Evolutionary conservation across 179 eudicot genomes (phyloP), one percentile per base, ranked within the genome.

Genomic region (Corrigiola litoralis): DNA sequence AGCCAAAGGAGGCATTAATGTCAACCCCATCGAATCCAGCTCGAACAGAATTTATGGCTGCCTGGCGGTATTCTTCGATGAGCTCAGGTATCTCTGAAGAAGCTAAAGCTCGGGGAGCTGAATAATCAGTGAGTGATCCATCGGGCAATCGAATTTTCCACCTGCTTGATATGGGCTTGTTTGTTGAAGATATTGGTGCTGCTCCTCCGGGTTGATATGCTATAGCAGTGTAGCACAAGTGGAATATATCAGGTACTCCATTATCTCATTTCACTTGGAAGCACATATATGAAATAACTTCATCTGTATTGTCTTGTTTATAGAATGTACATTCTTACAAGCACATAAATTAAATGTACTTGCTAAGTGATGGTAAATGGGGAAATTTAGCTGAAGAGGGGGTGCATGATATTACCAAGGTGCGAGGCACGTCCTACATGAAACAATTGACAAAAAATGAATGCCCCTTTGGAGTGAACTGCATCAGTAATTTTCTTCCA

Each of bases 11-110:
- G 37, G 78, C 91, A 25, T 91, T 89, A 68, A 88, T 72, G 74
- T 91, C 96, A 65, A 86, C 74, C 1, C 96, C 96, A 64, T 88
- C 89, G 68, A 88, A 91, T 24, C 97, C 95, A 60, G 90, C 88
- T 80, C 69, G 79, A 60, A 86, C 16, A n/a, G 77, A 77, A 33
- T 79, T 71, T 56, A 59, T 72, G 0, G 82, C 82, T 33, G 82
- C 80, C 48, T 68, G 77, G 49, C 74, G 68, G 28, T 63, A 79
- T 51, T 79, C 82, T 72, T 75, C 68, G 38, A 79, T 70, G 40
- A 79, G 17, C 20, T n/a, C 37, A 25, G 82, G 77, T 58, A 75
- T 72, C 64, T 79, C 82, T 32, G 75, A 69, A 6, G 74, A 64
- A 41, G 60, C 67, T 21, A 79, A 69, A 25, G 72, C 67, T 29